These are phyloP conservation scores for Naegleria gruberi DNA, from an alignment of 208 protist species.

Conservation along the genomic window DNA sequence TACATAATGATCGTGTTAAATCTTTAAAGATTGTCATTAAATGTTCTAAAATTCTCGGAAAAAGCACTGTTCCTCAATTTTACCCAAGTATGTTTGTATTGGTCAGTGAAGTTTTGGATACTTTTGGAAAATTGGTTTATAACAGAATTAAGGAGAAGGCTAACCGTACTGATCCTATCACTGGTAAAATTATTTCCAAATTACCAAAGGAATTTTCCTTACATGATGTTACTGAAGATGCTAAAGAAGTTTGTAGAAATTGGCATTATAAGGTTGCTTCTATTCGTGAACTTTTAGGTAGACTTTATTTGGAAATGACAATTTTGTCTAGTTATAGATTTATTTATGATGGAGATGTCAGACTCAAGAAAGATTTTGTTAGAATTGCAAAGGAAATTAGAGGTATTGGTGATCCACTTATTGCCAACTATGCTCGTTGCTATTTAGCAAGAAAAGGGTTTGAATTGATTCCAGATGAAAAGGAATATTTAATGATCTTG, in stretches of 20 bases:
- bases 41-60: background rate
- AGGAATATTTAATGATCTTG: constrained; percentile 15
- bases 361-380: constrained; percentile 32
- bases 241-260: constrained; percentile 62
- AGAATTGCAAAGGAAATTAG: constrained; percentile 51
- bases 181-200: background rate
- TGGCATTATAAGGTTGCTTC: constrained; percentile 81
- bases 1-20: constrained; percentile 6
- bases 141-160: constrained; percentile 48
- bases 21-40: constrained; percentile 15
- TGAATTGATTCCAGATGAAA: constrained; percentile 14
- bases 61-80: constrained; percentile 40
- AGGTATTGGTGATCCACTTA: constrained; percentile 65
- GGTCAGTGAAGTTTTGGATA: constrained; percentile 65
- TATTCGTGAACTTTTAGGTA: constrained; percentile 67
- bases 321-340: constrained; percentile 58
- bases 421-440: constrained; percentile 53
- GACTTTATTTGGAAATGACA: constrained; percentile 62
- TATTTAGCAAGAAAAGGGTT: constrained; percentile 56
- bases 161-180: background rate
- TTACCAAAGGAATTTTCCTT: constrained; percentile 30
- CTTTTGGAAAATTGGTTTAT: constrained; percentile 68
- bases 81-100: constrained; percentile 74
- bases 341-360: constrained; percentile 34
- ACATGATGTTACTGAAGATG: constrained; percentile 27